These are phyloP conservation scores for Paxillus rubicundulus DNA, from an alignment of 768 basidiomycete species.

Conservation along the genomic window DNA sequence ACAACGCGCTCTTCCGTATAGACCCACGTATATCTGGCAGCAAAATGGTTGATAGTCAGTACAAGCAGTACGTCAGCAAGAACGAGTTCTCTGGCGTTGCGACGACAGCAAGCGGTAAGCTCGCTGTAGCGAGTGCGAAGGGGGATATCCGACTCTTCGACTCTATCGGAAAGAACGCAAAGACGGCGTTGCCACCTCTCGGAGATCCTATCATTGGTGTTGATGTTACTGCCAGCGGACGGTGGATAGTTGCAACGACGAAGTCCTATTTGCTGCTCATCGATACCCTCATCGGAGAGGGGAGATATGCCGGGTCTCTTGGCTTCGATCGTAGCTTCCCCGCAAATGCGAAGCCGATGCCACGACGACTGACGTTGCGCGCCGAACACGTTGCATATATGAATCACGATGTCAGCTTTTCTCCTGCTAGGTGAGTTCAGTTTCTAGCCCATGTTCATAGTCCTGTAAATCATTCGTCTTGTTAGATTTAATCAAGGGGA, in stretches of 20 bases:
- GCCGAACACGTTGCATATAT: constrained; percentile 94
- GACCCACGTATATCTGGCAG: constrained; percentile 91
- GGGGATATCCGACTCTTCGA: constrained; percentile 96
- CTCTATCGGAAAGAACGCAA: constrained; percentile 96
- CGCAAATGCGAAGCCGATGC: constrained; percentile 88
- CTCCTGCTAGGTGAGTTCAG: constrained; percentile 77
- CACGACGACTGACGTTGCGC: constrained; percentile 81
- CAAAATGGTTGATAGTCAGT: constrained; percentile 92
- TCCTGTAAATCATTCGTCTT: constrained; percentile 5
- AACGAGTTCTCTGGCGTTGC: constrained; percentile 92
- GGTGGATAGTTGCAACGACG: constrained; percentile 94
- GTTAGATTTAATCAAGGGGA: constrained; percentile 89
- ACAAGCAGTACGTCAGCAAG: constrained; percentile 94
- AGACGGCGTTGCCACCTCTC: constrained; percentile 92
- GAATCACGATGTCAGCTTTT: constrained; percentile 82
- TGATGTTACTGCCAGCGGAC: constrained; percentile 90
- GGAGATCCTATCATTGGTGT: constrained; percentile 95
- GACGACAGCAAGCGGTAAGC: constrained; percentile 81
- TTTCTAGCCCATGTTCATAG: background rate
- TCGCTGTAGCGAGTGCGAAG: constrained; percentile 94
- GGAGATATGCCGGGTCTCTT: constrained; percentile 74
- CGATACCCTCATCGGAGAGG: constrained; percentile 92
- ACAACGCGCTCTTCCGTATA: constrained; percentile 95
- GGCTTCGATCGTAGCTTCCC: constrained; percentile 97
- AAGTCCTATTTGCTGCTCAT: constrained; percentile 92